Evolutionary conservation across 495 filamentous ascomycete species (phyloP).

Genomic region (Penicillium chermesinum): DNA sequence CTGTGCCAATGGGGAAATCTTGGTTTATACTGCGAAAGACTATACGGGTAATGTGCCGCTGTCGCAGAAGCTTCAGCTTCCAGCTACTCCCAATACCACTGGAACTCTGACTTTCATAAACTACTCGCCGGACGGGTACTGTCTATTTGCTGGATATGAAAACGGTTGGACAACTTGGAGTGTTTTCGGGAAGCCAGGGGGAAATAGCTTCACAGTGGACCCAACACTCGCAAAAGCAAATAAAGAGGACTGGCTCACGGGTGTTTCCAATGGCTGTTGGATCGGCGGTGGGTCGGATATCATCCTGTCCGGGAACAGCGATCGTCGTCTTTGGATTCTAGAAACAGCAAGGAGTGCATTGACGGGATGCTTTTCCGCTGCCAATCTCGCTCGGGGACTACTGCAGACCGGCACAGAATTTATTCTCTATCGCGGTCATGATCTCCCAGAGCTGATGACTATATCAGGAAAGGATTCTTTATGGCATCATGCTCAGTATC

Average conservation of each 20-base stretch:
- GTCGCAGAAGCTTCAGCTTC: conserved; percentile 70
- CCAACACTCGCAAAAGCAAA: conserved; percentile 56
- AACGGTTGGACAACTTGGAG: conserved; percentile 95
- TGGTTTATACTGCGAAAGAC: conserved; percentile 85
- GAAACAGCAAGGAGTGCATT: conserved; percentile 91
- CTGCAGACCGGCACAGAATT: conserved; percentile 79
- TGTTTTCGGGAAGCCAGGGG: conserved; percentile 86
- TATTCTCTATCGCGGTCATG: conserved; percentile 89
- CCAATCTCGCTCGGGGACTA: conserved; percentile 84
- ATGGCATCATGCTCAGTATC: conserved; percentile 89
- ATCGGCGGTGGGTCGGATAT: conserved; percentile 82
- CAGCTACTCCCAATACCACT: conserved; percentile 57
- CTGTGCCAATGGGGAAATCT: conserved; percentile 72
- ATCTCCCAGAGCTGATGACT: conserved; percentile 79
- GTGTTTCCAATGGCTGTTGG: conserved; percentile 74
- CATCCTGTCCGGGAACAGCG: conserved; percentile 60
- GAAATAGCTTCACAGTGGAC: conserved; percentile 73
- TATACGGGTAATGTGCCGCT: conserved; percentile 89
- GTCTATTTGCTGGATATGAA: conserved; percentile 89
- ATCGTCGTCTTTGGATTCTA: conserved; percentile 77
- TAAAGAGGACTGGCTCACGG: conserved; percentile 72
- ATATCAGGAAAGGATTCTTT: conserved; percentile 89
- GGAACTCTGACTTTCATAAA: conserved; percentile 68
- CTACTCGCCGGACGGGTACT: conserved; percentile 96
- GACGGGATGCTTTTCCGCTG: conserved; percentile 81